Evolutionary conservation across 805 yeast genomes (phyloP).

Genomic region (Metschnikowia kofuensis): DNA sequence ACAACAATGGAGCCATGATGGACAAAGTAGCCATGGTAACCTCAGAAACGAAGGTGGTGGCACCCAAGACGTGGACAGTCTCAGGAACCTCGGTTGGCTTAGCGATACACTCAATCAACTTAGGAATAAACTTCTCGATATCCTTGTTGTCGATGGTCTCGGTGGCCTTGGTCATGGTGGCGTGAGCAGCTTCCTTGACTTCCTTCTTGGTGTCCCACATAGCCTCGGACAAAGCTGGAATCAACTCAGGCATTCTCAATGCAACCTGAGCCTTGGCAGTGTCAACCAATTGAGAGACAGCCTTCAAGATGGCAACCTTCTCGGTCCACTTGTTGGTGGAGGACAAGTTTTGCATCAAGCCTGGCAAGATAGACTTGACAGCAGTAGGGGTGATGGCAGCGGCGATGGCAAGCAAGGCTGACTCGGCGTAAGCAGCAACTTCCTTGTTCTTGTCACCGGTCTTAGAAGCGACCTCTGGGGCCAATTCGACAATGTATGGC

Average conservation of each 20-base stretch:
- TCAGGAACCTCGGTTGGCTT: conserved; percentile 97
- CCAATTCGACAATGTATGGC: conserved; percentile 85
- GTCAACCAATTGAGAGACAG: conserved; percentile 85
- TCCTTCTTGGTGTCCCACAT: conserved; percentile 99
- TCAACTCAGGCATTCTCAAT: conserved; percentile 98
- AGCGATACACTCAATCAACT: conserved; percentile 94
- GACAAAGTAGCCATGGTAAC: conserved; percentile 99
- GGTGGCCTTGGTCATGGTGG: conserved; percentile 93
- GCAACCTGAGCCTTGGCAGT: conserved; percentile 95
- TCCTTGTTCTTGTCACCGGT: conserved; percentile 90
- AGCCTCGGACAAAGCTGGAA: conserved; percentile 97
- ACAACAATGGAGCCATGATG: conserved; percentile 97
- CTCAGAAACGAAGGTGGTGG: conserved; percentile 99
- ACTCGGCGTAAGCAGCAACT: conserved; percentile 67
- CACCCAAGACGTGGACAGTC: conserved; percentile 98
- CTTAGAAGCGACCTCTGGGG: conserved; percentile 66
- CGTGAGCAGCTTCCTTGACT: conserved; percentile 94
- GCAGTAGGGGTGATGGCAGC: conserved; percentile 87
- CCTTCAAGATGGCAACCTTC: conserved; percentile 85
- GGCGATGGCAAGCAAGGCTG: conserved; percentile 75
- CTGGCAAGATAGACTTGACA: conserved; percentile 86
- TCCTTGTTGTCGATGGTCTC: conserved; percentile 99
- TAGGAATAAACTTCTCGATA: conserved; percentile 98
- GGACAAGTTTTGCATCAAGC: conserved; percentile 63
- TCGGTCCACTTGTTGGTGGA: conserved; percentile 95